These are phyloP conservation scores for Trichoderma orchidacearum DNA, from an alignment of 495 filamentous ascomycete species.

Conservation along the genomic window DNA sequence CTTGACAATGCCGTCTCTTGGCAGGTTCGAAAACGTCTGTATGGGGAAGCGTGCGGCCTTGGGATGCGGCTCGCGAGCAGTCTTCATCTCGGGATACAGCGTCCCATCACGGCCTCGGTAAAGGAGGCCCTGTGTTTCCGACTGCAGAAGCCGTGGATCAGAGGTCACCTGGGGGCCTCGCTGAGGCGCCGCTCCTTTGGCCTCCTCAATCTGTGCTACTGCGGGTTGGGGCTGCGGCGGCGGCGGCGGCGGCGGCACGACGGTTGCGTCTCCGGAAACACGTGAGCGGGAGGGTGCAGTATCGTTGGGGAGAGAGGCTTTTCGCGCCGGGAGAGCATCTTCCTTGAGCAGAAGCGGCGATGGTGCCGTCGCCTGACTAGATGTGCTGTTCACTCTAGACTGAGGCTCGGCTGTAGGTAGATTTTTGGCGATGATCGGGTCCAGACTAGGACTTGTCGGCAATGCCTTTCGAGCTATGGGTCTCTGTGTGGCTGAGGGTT, in stretches of 20 bases:
- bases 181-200: neutral
- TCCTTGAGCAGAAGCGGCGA: neutral
- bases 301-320: neutral
- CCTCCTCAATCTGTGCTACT: neutral
- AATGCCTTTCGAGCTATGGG: neutral
- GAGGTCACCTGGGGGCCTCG: neutral
- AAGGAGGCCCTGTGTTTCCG: neutral
- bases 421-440: neutral
- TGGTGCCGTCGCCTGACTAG: neutral
- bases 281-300: neutral
- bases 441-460: neutral
- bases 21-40: neutral
- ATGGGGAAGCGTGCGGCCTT: neutral
- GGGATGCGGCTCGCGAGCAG: neutral
- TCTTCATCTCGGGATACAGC: slow-evolving; percentile 1
- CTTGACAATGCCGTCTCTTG: neutral
- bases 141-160: neutral
- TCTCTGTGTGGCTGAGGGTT: neutral
- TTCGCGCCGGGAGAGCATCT: neutral
- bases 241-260: no score
- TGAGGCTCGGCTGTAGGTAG: neutral
- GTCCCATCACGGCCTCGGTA: slow-evolving; percentile 2
- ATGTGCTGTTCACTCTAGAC: neutral
- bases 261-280: neutral
- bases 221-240: neutral